Evolutionary conservation across 2,329 filamentous ascomycete species (phyloP), one percentile per base, ranked within the genome.

Genomic region (Knoxdaviesia capensis): DNA sequence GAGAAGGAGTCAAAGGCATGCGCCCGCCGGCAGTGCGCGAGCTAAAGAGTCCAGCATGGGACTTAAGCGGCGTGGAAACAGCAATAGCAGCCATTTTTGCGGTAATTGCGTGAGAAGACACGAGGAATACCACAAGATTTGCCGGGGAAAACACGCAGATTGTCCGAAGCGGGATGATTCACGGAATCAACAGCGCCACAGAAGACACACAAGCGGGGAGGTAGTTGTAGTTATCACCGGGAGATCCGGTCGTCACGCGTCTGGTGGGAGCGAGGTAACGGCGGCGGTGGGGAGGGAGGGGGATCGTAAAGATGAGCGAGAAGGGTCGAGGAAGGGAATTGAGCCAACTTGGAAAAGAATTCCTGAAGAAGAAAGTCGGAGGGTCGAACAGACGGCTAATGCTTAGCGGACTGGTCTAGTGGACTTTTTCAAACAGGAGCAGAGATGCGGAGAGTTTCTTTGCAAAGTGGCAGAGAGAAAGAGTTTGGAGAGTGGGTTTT

Each of bases 1-100:
- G 90, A 44, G 88, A 96, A 32, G 90, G 88, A 4, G 88, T 94
- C 56, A 98, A 66, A 52, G 90, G 87, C 70, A 93, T 87, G 48
- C 90, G 84, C 58, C 87, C 86, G 64, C 88, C 87, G 60, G 87
- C 90, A 58, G 87, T 90, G 59, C 86, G 86, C 51, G 83, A 76
- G 51, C 80, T 86, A 68, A 96, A 94, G 54, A 94, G 73, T 46
- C 86, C 85, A 63, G 81, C 77, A 62, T 94, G 88, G 71, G 83
- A 90, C 72, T 94, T 96, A 58, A 90, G 70, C 46, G 90, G 90
- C 47, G 90, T 96, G 54, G 85, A 82, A 61, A 94, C 76, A 57
- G 73, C 65, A 60, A 79, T 60, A 46, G 64, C 81, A 59, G 88
- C 85, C 88, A 96, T 96, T 59, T 38, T 44, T n/a, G 31, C 2